Conservation (phyloP, 2,329 filamentous ascomycete species). For the Talaromyces sp. region DNA sequence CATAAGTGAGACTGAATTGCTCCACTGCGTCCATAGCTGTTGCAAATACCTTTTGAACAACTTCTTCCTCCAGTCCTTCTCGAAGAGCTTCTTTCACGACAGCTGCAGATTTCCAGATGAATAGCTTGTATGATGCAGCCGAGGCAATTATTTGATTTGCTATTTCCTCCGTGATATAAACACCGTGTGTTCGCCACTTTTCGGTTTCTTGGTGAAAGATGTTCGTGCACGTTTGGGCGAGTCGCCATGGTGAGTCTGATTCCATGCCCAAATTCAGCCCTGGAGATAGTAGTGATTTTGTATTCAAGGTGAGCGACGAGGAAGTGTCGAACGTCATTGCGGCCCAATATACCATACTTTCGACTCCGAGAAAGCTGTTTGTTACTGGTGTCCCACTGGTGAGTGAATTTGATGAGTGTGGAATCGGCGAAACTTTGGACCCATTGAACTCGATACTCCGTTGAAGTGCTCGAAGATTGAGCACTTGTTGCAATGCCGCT, state of each 20-base stretch:
- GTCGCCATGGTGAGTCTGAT: slow-evolving; percentile 21
- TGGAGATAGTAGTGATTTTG: slow-evolving; percentile 33
- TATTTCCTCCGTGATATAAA: slow-evolving; percentile 21
- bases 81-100: slow-evolving; percentile 26
- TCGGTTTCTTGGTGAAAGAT: slow-evolving; percentile 23
- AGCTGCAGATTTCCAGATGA: slow-evolving; percentile 24
- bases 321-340: slow-evolving; percentile 40
- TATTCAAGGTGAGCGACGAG: slow-evolving; percentile 37
- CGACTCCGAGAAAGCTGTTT: slow-evolving; percentile 30
- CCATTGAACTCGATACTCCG: slow-evolving; percentile 37
- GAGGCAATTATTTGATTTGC: slow-evolving; percentile 24
- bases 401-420: slow-evolving; percentile 12
- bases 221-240: slow-evolving; percentile 20
- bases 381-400: slow-evolving; percentile 23
- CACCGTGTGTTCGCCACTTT: slow-evolving; percentile 18
- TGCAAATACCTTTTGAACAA: slow-evolving; percentile 19
- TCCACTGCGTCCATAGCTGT: slow-evolving; percentile 21
- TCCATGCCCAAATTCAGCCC: slow-evolving; percentile 24
- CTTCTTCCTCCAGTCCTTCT: slow-evolving; percentile 24
- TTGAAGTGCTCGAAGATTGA: slow-evolving; percentile 34
- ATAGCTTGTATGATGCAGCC: slow-evolving; percentile 21
- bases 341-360: slow-evolving; percentile 38
- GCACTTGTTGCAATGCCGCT: slow-evolving; percentile 37
- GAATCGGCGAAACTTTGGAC: slow-evolving; percentile 29
- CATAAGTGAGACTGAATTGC: slow-evolving; percentile 23